phyloP scores from a whole-genome alignment of 2,329 filamentous ascomycete genomes.

The Hymenoscyphus occultus region DNA sequence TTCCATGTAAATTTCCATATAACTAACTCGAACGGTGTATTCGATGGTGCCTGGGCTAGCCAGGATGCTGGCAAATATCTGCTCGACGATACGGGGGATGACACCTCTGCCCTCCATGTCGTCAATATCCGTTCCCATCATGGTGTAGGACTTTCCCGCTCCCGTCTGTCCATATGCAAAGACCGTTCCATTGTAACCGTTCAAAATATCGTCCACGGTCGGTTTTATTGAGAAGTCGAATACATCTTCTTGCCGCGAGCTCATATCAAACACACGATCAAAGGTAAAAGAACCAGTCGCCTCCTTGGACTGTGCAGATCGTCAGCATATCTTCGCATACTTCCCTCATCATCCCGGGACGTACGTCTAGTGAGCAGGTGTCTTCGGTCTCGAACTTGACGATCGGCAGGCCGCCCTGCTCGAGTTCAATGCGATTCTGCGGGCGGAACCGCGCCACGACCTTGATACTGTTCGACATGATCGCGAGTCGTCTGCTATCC shows the following conservation, averaged over 20 bases:
- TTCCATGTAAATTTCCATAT: constrained; percentile 99
- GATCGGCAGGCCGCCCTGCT: constrained; percentile 86
- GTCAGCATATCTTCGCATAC: constrained; percentile 29
- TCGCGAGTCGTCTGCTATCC: constrained; percentile 31
- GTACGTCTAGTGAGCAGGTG: constrained; percentile 81
- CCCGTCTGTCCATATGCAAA: constrained; percentile 98
- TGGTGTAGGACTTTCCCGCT: constrained; percentile 97
- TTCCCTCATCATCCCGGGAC: constrained; percentile 35
- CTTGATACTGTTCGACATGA: constrained; percentile 61
- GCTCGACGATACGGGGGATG: constrained; percentile 93
- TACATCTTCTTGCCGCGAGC: constrained; percentile 84
- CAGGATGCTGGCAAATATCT: constrained; percentile 95
- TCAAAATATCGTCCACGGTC: constrained; percentile 96
- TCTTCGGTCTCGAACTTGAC: constrained; percentile 86
- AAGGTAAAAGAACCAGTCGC: constrained; percentile 88
- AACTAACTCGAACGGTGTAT: constrained; percentile 97
- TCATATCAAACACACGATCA: constrained; percentile 95
- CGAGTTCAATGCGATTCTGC: constrained; percentile 91
- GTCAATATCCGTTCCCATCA: constrained; percentile 96
- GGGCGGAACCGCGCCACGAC: constrained; percentile 97
- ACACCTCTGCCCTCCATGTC: constrained; percentile 86
- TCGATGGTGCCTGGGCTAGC: constrained; percentile 90
- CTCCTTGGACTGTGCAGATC: constrained; percentile 66
- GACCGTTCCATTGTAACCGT: constrained; percentile 98
- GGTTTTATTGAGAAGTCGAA: constrained; percentile 97